Conservation (phyloP, 371 early-diverging fungal species). For the Umbelopsis sp. region DNA sequence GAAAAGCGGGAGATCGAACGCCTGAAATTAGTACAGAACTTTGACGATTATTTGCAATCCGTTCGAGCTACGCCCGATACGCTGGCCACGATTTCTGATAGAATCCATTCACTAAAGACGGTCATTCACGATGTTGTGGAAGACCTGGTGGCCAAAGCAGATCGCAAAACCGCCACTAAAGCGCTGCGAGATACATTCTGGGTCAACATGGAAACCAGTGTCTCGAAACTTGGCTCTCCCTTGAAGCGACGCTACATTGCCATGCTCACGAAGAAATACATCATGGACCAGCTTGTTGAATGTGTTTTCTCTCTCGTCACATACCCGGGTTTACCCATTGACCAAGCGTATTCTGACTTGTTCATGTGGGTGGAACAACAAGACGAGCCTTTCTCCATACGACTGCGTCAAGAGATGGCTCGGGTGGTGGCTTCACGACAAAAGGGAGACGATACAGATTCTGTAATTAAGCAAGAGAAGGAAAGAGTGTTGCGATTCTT, state of each 20-base stretch:
- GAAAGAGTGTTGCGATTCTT: constrained; percentile 39
- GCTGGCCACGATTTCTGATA: constrained; percentile 27
- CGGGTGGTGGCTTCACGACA: constrained; percentile 30
- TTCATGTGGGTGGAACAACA: constrained; percentile 26
- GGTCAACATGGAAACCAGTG: constrained; percentile 40
- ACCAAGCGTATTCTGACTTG: constrained; percentile 22
- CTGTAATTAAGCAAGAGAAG: constrained; percentile 23
- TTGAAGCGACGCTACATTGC: constrained; percentile 27
- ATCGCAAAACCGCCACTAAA: constrained; percentile 28
- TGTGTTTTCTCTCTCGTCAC: constrained; percentile 36
- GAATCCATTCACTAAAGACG: constrained; percentile 27
- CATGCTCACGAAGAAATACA: constrained; percentile 54
- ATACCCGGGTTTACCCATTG: constrained; percentile 38
- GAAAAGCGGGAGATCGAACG: constrained; percentile 1
- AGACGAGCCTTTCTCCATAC: constrained; percentile 26
- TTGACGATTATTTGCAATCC: constrained; percentile 33
- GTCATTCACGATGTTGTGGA: constrained; percentile 32
- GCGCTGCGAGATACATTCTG: constrained; percentile 38
- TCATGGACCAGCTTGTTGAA: constrained; percentile 54
- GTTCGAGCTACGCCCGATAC: constrained; percentile 47
- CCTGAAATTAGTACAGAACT: constrained; percentile 31
- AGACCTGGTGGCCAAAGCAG: constrained; percentile 31
- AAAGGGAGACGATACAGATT: constrained; percentile 13
- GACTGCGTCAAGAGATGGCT: constrained; percentile 44
- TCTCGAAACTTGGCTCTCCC: constrained; percentile 37